These are phyloP conservation scores for Penicillium coprophilum DNA, from an alignment of 495 filamentous ascomycete genomes.

Conservation along the genomic window DNA sequence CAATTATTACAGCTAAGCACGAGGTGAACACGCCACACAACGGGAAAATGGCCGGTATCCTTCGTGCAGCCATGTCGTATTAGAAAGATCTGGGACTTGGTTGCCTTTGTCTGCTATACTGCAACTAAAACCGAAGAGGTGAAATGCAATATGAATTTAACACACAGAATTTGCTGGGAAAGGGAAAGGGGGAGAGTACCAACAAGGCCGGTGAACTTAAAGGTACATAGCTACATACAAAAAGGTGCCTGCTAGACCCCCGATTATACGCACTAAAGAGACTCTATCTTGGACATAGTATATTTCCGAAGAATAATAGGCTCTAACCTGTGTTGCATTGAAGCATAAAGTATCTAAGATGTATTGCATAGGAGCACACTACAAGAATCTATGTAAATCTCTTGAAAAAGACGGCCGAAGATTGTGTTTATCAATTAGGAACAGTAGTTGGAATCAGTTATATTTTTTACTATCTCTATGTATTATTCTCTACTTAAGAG, in stretches of 20 bases:
- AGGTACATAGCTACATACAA: neutral
- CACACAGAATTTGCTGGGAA: neutral
- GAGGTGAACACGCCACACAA: constrained; percentile 44
- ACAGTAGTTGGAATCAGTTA: too few species aligned
- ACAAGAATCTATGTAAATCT: too few species aligned
- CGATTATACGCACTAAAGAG: neutral
- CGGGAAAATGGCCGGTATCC: constrained; percentile 39
- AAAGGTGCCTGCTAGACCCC: neutral
- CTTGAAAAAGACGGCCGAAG: too few species aligned
- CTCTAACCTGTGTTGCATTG: neutral
- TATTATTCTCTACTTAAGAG: too few species aligned
- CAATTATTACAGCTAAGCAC: constrained; percentile 44
- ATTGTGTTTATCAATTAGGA: too few species aligned
- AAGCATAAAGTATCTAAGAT: too few species aligned
- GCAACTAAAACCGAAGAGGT: neutral
- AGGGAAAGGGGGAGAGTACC: neutral
- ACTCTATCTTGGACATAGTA: neutral
- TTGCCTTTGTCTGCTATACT: constrained; percentile 1
- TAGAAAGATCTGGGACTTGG: too few species aligned
- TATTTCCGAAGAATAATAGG: neutral
- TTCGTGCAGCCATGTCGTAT: constrained; percentile 40
- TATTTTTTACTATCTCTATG: too few species aligned
- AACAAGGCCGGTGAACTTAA: neutral
- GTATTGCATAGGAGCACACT: too few species aligned
- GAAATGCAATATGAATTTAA: neutral